Percentiles rank a stretch among this genome's conserved stretches.
phyloP scores from a whole-genome alignment of 768 basidiomycete genomes.

The Cystobasidium onofrii region DNA sequence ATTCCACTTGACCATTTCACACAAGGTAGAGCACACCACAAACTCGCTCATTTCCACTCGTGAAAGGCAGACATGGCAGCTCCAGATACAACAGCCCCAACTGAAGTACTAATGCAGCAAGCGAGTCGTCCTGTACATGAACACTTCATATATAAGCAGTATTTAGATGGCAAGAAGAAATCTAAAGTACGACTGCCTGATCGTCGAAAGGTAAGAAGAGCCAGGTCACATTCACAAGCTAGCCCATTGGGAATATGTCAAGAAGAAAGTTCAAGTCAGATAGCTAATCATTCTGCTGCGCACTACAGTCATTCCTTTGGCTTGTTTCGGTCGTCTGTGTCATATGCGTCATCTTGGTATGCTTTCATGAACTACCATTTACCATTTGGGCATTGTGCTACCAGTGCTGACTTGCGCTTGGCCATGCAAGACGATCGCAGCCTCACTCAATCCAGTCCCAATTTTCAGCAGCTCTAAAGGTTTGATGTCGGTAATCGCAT shows the following conservation, averaged over 20 bases:
- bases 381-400: not conserved
- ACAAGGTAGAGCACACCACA: too few relatives aligned
- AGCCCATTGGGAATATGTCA: too few relatives aligned
- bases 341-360: not conserved
- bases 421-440: not conserved
- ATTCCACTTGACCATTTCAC: too few relatives aligned
- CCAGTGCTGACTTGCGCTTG: too few relatives aligned
- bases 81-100: not conserved
- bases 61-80: not conserved
- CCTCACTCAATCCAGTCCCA: not conserved
- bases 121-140: not conserved
- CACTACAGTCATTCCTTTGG: not conserved
- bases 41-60: too few relatives aligned
- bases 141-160: not conserved
- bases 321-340: not conserved
- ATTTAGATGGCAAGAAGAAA: not conserved
- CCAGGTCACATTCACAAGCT: too few relatives aligned
- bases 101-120: not conserved
- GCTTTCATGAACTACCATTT: not conserved
- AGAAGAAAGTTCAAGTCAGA: too few relatives aligned
- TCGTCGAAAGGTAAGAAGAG: not conserved
- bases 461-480: not conserved
- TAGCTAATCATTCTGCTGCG: not conserved
- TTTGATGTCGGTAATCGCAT: not conserved
- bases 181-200: not conserved